phyloP scores from a whole-genome alignment of 768 basidiomycete species.

The Boletus edulis region DNA sequence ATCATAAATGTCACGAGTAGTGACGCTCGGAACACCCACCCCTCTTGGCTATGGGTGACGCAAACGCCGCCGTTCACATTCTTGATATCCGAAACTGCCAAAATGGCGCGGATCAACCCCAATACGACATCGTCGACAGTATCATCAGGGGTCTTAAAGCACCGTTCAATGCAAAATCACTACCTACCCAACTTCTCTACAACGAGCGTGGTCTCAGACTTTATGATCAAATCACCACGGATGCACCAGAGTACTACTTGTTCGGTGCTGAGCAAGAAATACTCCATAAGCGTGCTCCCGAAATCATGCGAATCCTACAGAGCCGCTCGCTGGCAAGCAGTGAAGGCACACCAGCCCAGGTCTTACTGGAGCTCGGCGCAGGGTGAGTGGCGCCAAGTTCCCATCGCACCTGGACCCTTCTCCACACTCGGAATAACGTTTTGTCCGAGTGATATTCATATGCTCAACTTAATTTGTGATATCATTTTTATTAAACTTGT shows the following conservation, averaged over 20 bases:
- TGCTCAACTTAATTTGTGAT: not conserved
- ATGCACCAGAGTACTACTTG: conserved; percentile 82
- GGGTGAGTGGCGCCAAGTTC: conserved; percentile 55
- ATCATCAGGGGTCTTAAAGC: conserved; percentile 56
- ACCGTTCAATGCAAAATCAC: conserved; percentile 51
- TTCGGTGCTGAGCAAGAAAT: conserved; percentile 89
- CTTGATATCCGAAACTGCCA: conserved; percentile 22
- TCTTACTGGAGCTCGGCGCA: conserved; percentile 89
- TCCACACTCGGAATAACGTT: not conserved
- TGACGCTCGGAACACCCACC: not conserved
- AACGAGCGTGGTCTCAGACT: conserved; percentile 81
- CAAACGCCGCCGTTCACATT: conserved; percentile 15
- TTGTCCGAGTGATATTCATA: not conserved
- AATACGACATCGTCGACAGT: conserved; percentile 39
- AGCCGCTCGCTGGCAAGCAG: conserved; percentile 20
- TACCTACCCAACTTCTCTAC: conserved; percentile 86
- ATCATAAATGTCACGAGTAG: not conserved
- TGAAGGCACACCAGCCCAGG: conserved; percentile 40
- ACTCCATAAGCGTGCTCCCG: conserved; percentile 63
- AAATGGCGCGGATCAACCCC: not conserved
- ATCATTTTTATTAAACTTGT: not conserved
- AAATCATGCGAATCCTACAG: conserved; percentile 78
- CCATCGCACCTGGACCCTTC: not conserved
- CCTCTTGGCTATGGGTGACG: conserved; percentile 19
- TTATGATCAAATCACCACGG: conserved; percentile 83